Percentiles rank a stretch among this genome's conserved stretches.
phyloP scores from a whole-genome alignment of 1,139 yeast species.

The Candida freyschussii region DNA sequence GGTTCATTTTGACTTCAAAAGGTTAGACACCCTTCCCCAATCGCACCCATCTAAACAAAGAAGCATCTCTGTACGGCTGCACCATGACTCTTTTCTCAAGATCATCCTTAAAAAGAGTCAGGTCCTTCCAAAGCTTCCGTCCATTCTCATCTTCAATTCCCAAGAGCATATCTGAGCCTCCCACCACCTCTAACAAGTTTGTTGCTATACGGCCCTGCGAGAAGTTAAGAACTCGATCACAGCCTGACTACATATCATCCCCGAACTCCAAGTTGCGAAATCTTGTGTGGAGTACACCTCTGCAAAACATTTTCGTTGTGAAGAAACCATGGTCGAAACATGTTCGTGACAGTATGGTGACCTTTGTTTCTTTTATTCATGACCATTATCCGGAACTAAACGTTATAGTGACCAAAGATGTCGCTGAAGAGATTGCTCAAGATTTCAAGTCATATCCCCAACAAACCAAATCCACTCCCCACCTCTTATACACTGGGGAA shows the following conservation, averaged over 20 bases:
- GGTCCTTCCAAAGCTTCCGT: no score
- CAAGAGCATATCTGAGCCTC: conserved; percentile 21
- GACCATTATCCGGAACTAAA: conserved; percentile 63
- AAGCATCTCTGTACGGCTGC: no score
- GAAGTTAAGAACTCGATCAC: conserved; percentile 17
- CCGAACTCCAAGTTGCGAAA: conserved; percentile 46
- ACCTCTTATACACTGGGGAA: conserved; percentile 53
- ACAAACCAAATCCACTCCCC: conserved; percentile 21
- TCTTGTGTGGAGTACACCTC: conserved; percentile 46
- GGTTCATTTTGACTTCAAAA: no score
- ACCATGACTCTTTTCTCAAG: no score
- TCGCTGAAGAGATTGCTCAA: conserved; percentile 62
- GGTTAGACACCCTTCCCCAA: no score
- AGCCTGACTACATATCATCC: conserved; percentile 40
- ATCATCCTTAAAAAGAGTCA: no score
- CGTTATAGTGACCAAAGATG: conserved; percentile 71
- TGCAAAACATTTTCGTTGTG: conserved; percentile 69
- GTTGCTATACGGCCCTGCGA: conserved; percentile 20
- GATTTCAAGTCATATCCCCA: conserved; percentile 32
- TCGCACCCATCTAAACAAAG: no score
- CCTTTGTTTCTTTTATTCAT: conserved; percentile 54
- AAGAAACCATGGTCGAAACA: conserved; percentile 77
- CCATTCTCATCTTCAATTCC: conserved; percentile 11
- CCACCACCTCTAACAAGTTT: conserved; percentile 15
- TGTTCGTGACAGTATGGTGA: conserved; percentile 63